Evolutionary conservation across 306 rosid species (phyloP).

Genomic region (Cucurbita argyrosperma): DNA sequence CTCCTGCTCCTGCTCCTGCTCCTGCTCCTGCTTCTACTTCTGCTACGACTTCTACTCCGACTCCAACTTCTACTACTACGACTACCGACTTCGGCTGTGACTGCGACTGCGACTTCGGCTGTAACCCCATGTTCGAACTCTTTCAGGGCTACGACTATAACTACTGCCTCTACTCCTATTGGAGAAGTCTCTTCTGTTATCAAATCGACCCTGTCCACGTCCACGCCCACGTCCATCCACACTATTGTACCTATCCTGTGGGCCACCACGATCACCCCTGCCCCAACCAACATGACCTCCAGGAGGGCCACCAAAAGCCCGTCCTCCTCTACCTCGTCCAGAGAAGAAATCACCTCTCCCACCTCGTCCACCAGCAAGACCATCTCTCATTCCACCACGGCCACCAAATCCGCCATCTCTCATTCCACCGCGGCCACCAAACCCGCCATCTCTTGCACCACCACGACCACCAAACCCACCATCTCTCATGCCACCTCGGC

Average conservation of each 20-base stretch:
- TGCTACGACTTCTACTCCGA: slow-evolving; percentile 34
- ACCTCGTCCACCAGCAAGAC: slow-evolving; percentile 26
- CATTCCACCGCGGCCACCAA: slow-evolving; percentile 44
- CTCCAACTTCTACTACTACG: slow-evolving; percentile 29
- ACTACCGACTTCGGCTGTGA: background rate
- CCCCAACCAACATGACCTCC: slow-evolving; percentile 59
- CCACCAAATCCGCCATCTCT: slow-evolving; percentile 37
- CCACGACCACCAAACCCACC: slow-evolving; percentile 51
- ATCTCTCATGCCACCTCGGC: slow-evolving; percentile 52
- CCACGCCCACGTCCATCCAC: slow-evolving; percentile 70
- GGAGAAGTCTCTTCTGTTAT: slow-evolving; percentile 48
- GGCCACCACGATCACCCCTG: slow-evolving; percentile 52
- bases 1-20: slow-evolving; percentile 58
- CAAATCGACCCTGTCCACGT: slow-evolving; percentile 77
- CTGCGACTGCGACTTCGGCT: slow-evolving; percentile 22
- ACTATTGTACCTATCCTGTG: slow-evolving; percentile 38
- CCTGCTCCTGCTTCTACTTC: slow-evolving; percentile 47
- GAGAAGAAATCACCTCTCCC: slow-evolving; percentile 72
- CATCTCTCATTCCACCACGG: slow-evolving; percentile 20
- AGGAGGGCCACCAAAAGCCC: slow-evolving; percentile 59
- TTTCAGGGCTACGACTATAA: slow-evolving; percentile 79
- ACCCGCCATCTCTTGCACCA: slow-evolving; percentile 28
- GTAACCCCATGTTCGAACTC: slow-evolving; percentile 81
- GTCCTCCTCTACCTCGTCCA: slow-evolving; percentile 76
- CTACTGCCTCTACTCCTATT: slow-evolving; percentile 64